These are phyloP conservation scores for Plasmodium knowlesi DNA, from an alignment of 169 alveolate genomes.

Conservation along the genomic window DNA sequence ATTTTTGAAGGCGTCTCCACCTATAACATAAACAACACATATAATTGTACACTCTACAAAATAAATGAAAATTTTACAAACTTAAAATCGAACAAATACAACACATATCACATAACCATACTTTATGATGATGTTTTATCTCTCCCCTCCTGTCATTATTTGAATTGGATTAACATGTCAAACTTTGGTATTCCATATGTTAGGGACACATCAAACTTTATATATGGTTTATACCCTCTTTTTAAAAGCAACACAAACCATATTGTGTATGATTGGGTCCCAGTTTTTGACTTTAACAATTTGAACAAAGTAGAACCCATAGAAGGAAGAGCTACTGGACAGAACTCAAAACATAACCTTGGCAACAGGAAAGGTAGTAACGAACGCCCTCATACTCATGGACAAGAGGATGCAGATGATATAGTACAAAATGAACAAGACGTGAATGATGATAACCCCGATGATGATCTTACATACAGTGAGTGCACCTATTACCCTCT, in stretches of 20 bases:
- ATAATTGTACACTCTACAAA: constrained; percentile 70
- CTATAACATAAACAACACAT: constrained; percentile 56
- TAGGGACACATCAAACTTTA: constrained; percentile 63
- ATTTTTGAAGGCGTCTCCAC: constrained; percentile 58
- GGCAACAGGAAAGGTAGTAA: not conserved
- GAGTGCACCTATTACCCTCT: constrained; percentile 50
- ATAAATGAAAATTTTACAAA: constrained; percentile 67
- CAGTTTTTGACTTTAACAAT: constrained; percentile 54
- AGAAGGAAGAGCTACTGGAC: not conserved
- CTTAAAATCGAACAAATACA: constrained; percentile 56
- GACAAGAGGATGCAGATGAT: not conserved
- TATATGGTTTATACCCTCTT: constrained; percentile 68
- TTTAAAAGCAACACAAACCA: constrained; percentile 55
- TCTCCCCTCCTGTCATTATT: constrained; percentile 63
- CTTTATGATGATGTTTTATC: constrained; percentile 67
- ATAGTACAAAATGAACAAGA: not conserved
- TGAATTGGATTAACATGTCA: constrained; percentile 72
- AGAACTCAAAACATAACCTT: not conserved
- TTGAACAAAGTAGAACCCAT: constrained; percentile 2
- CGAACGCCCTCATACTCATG: not conserved
- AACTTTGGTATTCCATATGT: constrained; percentile 72
- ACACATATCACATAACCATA: constrained; percentile 69
- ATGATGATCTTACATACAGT: not conserved
- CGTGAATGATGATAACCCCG: not conserved
- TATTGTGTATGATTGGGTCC: constrained; percentile 75